Evolutionary conservation across 2,329 filamentous ascomycete species (phyloP).

Genomic region (Diplodia scrobiculata): DNA sequence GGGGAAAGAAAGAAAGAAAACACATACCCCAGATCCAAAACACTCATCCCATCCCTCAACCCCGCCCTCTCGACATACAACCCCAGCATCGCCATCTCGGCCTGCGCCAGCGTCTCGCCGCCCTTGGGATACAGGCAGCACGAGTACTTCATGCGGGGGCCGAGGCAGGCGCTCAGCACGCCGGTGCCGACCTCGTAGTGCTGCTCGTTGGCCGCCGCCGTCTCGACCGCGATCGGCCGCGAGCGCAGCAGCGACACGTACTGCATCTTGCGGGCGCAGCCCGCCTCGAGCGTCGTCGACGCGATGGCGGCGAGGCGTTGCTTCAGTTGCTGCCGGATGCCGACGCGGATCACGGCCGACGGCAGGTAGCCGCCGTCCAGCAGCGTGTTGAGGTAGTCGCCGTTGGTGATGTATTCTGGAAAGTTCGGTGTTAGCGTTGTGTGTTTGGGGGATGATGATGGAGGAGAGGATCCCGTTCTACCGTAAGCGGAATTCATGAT

Average conservation of each 20-base stretch:
- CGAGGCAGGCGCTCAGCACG: constrained; percentile 62
- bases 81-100: constrained; percentile 67
- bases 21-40: constrained; percentile 63
- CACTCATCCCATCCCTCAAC: constrained; percentile 61
- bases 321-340: constrained; percentile 67
- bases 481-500: constrained; percentile 23
- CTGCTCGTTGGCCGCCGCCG: constrained; percentile 65
- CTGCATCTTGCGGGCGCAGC: constrained; percentile 63
- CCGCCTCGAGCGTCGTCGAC: constrained; percentile 56
- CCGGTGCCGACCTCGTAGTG: constrained; percentile 73
- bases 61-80: constrained; percentile 64
- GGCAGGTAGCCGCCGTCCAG: constrained; percentile 69
- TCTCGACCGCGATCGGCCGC: constrained; percentile 69
- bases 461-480: background rate
- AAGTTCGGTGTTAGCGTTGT: background rate
- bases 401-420: constrained; percentile 23
- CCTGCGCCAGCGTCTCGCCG: constrained; percentile 64
- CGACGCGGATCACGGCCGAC: constrained; percentile 62
- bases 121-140: constrained; percentile 66
- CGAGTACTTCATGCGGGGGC: constrained; percentile 73
- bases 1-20: constrained; percentile 30
- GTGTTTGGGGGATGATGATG: background rate
- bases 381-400: constrained; percentile 40
- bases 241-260: constrained; percentile 63
- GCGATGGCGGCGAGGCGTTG: constrained; percentile 61